Conservation (phyloP, 1,284 basidiomycete genomes). For the Rhodotorula mucilaginosa region DNA sequence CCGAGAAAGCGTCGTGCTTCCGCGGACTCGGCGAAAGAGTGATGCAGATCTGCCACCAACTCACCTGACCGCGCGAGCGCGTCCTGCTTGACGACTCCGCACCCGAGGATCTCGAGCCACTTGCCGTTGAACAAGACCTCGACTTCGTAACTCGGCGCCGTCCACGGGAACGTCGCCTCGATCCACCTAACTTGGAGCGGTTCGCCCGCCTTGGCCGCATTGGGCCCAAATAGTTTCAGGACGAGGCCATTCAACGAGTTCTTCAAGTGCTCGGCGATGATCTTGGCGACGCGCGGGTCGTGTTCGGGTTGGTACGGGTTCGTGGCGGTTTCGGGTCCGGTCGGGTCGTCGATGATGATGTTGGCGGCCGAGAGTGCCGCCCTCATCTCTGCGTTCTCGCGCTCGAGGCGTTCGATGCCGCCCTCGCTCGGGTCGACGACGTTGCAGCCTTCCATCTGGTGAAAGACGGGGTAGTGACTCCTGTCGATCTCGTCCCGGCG, state of each 20-base stretch:
- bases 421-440: conserved; percentile 59
- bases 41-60: conserved; percentile 55
- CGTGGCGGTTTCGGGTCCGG: conserved; percentile 61
- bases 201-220: conserved; percentile 36
- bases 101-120: conserved; percentile 96
- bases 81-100: conserved; percentile 84
- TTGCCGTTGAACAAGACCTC: conserved; percentile 95
- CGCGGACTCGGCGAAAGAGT: conserved; percentile 1
- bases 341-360: conserved; percentile 82
- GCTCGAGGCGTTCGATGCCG: conserved; percentile 43
- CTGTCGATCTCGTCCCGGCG: conserved; percentile 96
- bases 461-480: conserved; percentile 96
- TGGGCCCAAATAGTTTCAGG: conserved; percentile 70
- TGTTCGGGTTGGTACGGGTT: conserved; percentile 82
- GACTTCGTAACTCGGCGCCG: conserved; percentile 94
- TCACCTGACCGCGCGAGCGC: conserved; percentile 82
- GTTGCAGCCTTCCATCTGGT: conserved; percentile 95
- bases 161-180: conserved; percentile 96
- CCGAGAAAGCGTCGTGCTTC: not conserved
- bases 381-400: conserved; percentile 60
- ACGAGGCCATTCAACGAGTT: conserved; percentile 86
- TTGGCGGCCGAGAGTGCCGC: conserved; percentile 64
- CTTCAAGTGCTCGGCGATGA: conserved; percentile 82
- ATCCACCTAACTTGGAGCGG: conserved; percentile 94
- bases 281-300: conserved; percentile 65